Percentiles rank a stretch among this genome's conserved stretches.
These are phyloP conservation scores for Scytalidium lignicola DNA, from an alignment of 2,329 filamentous ascomycete species.

Conservation along the genomic window DNA sequence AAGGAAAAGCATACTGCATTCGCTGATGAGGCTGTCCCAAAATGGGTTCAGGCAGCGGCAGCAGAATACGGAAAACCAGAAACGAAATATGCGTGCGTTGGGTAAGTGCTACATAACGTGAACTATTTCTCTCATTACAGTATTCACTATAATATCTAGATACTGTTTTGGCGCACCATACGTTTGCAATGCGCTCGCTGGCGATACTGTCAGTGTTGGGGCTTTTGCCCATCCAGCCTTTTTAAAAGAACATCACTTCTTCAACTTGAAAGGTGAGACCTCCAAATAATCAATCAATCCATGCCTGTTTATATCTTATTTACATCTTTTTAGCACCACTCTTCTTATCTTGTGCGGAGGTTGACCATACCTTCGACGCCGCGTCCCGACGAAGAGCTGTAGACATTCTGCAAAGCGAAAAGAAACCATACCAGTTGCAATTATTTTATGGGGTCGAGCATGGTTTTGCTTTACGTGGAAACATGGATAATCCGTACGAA, in stretches of 20 bases:
- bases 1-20: conserved; percentile 39
- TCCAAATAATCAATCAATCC: too few relatives aligned
- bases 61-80: conserved; percentile 27
- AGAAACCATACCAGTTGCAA: conserved; percentile 54
- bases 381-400: conserved; percentile 34
- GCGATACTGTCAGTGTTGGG: conserved; percentile 33
- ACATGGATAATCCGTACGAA: conserved; percentile 39
- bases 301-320: neutral
- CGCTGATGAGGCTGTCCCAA: conserved; percentile 37
- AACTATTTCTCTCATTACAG: neutral
- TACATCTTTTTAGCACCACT: conserved; percentile 30
- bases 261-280: conserved; percentile 30
- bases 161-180: conserved; percentile 35
- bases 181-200: conserved; percentile 36
- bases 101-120: conserved; percentile 16
- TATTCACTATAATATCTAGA: neutral
- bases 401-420: conserved; percentile 35
- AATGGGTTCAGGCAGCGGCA: conserved; percentile 37
- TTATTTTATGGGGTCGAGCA: conserved; percentile 58
- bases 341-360: conserved; percentile 40
- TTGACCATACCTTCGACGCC: conserved; percentile 38
- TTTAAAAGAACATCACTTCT: conserved; percentile 42
- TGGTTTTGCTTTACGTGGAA: conserved; percentile 57
- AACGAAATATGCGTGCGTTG: conserved; percentile 36
- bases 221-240: conserved; percentile 48